Evolutionary conservation across 176 grass and related monocot species (phyloP), one percentile per base, ranked within the genome.

Genomic region (Metroxylon sagu): DNA sequence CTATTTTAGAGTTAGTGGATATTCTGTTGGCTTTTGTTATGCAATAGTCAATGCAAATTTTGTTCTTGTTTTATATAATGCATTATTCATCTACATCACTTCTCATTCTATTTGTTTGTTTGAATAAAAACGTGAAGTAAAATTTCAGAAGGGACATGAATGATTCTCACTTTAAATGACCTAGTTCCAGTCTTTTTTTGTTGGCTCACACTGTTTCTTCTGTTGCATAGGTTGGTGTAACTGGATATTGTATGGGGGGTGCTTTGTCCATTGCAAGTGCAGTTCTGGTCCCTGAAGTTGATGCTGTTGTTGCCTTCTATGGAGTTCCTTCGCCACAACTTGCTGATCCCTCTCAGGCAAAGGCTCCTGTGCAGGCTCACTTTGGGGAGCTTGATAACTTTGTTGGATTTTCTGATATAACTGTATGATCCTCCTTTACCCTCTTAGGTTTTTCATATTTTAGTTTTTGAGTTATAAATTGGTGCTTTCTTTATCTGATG

Each of bases 271-370:
- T 97, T 75, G 87, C 93, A 77, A 92, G 79, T 76, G 87, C 65
- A 78, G 87, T 88, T 75, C 64, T 91, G 78, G 70, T 92, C 70
- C 93, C 84, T 68, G 78, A 92, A 69, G 84, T 83, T 70, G 93
- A 97, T 88, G 93, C 79, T 74, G 87, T 83, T 67, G 93, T 88
- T 67, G 87, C 84, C 65, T 97, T 97, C 71, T 97, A 97, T 35
- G 87, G 93, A n/a, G 72, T 79, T 16, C 83, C 87, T 69, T 78
- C 87, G 57, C 61, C 84, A 17, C 62, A 92, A 63, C 84, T 97
- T 77, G 84, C 87, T 52, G 93, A 97, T 71, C 69, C 87, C 61
- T 78, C 87, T 57, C 75, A 80, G 72, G 69, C 93, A 25, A 87
- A 97, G 73, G 87, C 87, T 83, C 87, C 87, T 48, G 76, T 88